Evolutionary conservation across 2,329 filamentous ascomycete species (phyloP), one percentile per base, ranked within the genome.

Genomic region (Cryphonectria carpinicola): DNA sequence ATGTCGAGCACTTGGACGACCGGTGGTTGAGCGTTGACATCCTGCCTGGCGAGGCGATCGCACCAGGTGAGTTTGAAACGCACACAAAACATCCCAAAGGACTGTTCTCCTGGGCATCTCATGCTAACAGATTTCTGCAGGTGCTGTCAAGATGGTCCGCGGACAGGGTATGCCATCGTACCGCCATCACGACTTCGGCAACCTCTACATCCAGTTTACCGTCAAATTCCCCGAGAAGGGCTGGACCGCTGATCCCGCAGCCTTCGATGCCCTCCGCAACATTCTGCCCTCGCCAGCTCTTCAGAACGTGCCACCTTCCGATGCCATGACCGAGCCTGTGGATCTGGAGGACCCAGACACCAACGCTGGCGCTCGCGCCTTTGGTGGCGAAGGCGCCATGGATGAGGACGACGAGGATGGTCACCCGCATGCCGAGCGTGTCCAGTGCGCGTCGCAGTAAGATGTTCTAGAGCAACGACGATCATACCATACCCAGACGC

Each of bases 141-240:
- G 93, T 76, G 87, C 93, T 75, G 89, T 98, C 80, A 98, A 98
- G 86, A 92, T 97, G 82, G 91, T 99, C 78, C 93, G 93, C 75
- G 95, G 94, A 74, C 96, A 99, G 84, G 96, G 96, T 81, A 99
- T 99, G 96, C 96, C 96, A 58, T 97, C 96, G 4, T 92, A 90
- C 82, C 90, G 96, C 77, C 96, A 98, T 82, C 96, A 99, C 86
- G 93, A 98, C 82, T 90, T 89, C 79, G 96, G 96, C 78, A 98
- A 99, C 84, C 87, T 99, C 77, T 99, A 96, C 86, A 94, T 99
- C 79, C 94, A 97, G 80, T 99, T 99, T 85, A 91, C 93, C 78
- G 94, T 99, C 83, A 97, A 97, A 84, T 98, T 99, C 88, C 96
- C 96, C 65, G 91, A 93, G 78, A 92, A 90, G 84, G 86, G 89